Conservation (phyloP, 2,329 filamentous ascomycete genomes). For the Aspergillus oerlinghausenensis region DNA sequence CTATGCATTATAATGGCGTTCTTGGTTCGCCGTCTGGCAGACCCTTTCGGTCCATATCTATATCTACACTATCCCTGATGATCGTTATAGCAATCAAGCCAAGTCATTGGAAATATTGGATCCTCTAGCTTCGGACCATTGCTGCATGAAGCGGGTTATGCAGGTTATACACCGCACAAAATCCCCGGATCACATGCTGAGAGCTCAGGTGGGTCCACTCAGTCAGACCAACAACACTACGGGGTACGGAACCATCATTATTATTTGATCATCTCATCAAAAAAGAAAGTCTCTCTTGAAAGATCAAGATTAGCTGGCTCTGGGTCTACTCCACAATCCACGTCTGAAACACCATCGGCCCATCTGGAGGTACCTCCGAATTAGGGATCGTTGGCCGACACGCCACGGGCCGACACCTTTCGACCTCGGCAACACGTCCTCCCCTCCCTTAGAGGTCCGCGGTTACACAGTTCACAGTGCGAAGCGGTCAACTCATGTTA, state of each 20-base stretch:
- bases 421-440: conserved; percentile 30
- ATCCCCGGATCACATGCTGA: neutral
- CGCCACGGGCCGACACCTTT: neutral
- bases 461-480: conserved; percentile 11
- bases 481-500: conserved; percentile 1
- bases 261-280: neutral
- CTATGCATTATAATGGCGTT: neutral
- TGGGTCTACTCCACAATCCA: neutral
- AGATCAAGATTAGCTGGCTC: neutral
- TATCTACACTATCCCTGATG: neutral
- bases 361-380: neutral
- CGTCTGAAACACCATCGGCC: neutral
- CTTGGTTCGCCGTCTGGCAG: neutral
- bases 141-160: neutral
- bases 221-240: neutral
- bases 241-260: too few relatives aligned
- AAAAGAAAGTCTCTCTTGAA: neutral
- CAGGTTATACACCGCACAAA: neutral
- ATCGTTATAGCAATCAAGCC: neutral
- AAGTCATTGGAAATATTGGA: neutral
- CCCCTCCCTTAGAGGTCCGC: conserved; percentile 24
- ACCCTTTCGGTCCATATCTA: neutral
- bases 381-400: neutral
- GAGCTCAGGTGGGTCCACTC: neutral
- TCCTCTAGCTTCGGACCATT: neutral